phyloP scores from a whole-genome alignment of 164 flowering plant genomes.

The Stephania japonica region DNA sequence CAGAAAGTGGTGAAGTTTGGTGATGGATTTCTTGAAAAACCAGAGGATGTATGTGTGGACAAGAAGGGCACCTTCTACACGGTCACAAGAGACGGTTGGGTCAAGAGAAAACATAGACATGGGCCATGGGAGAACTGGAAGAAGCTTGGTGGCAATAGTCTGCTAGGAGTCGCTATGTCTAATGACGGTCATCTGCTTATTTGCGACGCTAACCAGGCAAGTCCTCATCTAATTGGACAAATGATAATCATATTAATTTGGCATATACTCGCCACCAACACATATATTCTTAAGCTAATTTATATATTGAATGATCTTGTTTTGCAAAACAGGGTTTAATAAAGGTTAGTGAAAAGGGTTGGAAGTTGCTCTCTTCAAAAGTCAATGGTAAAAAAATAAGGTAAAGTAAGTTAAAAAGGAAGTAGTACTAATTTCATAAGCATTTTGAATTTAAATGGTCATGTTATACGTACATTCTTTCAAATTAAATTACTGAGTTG shows the following conservation, averaged over 20 bases:
- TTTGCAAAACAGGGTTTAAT: slow-evolving; percentile 47
- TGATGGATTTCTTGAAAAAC: slow-evolving; percentile 46
- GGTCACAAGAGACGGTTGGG: slow-evolving; percentile 76
- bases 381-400: slow-evolving; percentile 49
- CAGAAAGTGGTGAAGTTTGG: slow-evolving; percentile 57
- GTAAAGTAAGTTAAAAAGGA: slow-evolving; percentile 17
- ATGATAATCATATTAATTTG: background rate
- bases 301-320: background rate
- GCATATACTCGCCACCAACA: background rate
- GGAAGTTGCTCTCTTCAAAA: slow-evolving; percentile 39
- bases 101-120: slow-evolving; percentile 47
- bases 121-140: slow-evolving; percentile 69
- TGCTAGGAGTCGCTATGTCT: slow-evolving; percentile 45
- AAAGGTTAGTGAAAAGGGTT: slow-evolving; percentile 42
- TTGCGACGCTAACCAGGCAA: slow-evolving; percentile 49
- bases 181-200: slow-evolving; percentile 39
- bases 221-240: background rate
- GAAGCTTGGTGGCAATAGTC: slow-evolving; percentile 20
- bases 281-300: too few species aligned
- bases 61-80: slow-evolving; percentile 45
- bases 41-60: slow-evolving; percentile 63
- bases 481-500: too few species aligned
- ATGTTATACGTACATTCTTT: too few species aligned
- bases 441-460: too few species aligned
- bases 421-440: too few species aligned